phyloP scores from a whole-genome alignment of 2,329 filamentous ascomycete genomes.

The Spiromastix sp. region DNA sequence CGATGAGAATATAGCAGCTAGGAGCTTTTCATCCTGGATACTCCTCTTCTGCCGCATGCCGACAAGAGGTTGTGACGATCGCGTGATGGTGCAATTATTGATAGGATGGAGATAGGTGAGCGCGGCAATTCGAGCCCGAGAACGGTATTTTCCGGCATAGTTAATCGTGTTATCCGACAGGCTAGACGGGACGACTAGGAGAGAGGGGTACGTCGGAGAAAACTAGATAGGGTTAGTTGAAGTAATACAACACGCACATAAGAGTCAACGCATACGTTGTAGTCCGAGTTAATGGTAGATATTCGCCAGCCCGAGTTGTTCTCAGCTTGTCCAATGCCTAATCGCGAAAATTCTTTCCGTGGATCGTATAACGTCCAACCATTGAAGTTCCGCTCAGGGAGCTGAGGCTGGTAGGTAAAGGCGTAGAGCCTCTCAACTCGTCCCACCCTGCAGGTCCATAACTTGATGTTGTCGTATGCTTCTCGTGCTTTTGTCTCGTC shows the following conservation, averaged over 20 bases:
- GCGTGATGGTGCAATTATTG: constrained; percentile 93
- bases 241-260: too few relatives aligned
- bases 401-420: constrained; percentile 70
- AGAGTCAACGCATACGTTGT: constrained; percentile 41
- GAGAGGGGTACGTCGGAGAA: constrained; percentile 80
- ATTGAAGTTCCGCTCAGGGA: constrained; percentile 61
- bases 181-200: constrained; percentile 72
- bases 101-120: constrained; percentile 91
- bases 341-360: constrained; percentile 70
- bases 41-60: constrained; percentile 81
- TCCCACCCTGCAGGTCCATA: constrained; percentile 69
- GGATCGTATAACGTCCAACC: constrained; percentile 83
- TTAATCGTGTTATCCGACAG: constrained; percentile 98
- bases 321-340: constrained; percentile 78
- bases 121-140: constrained; percentile 75
- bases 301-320: constrained; percentile 77
- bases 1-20: constrained; percentile 84
- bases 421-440: constrained; percentile 84
- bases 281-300: constrained; percentile 81
- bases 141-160: constrained; percentile 83
- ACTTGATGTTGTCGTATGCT: constrained; percentile 76
- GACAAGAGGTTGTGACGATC: constrained; percentile 84
- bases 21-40: constrained; percentile 88
- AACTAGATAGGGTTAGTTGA: constrained; percentile 45
- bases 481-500: constrained; percentile 67